Conservation (phyloP, 257 asterid species). For the Paulownia fortunei region DNA sequence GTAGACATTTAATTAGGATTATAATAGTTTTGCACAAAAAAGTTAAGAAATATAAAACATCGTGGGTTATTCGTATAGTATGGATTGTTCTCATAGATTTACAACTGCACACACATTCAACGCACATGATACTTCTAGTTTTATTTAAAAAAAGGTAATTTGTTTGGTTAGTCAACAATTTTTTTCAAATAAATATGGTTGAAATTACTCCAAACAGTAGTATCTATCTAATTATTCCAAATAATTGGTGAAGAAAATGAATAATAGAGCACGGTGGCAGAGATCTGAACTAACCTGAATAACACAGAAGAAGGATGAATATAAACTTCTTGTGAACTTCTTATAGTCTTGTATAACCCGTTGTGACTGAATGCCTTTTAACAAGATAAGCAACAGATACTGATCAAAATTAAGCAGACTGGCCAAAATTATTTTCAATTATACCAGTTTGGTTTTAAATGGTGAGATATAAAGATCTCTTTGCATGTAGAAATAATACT, state of each 20-base stretch:
- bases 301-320: slow-evolving; percentile 94
- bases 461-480: not conserved
- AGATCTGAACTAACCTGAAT: slow-evolving; percentile 68
- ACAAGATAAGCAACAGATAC: slow-evolving; percentile 28
- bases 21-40: no score
- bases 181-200: no score
- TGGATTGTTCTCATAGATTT: no score
- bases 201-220: not conserved
- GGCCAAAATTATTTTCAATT: not conserved
- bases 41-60: no score
- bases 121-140: no score
- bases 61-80: no score
- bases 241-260: slow-evolving; percentile 6
- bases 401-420: slow-evolving; percentile 20
- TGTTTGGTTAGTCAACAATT: no score
- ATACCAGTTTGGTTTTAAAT: not conserved
- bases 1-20: no score
- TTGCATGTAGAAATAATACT: slow-evolving; percentile 37
- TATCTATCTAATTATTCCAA: not conserved
- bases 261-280: not conserved
- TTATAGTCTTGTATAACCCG: slow-evolving; percentile 83
- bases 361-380: slow-evolving; percentile 84
- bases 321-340: slow-evolving; percentile 93
- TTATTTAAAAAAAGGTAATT: no score
- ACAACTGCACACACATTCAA: no score